These are phyloP conservation scores for Ogataea wickerhamii DNA, from an alignment of 805 yeast species.

Conservation along the genomic window DNA sequence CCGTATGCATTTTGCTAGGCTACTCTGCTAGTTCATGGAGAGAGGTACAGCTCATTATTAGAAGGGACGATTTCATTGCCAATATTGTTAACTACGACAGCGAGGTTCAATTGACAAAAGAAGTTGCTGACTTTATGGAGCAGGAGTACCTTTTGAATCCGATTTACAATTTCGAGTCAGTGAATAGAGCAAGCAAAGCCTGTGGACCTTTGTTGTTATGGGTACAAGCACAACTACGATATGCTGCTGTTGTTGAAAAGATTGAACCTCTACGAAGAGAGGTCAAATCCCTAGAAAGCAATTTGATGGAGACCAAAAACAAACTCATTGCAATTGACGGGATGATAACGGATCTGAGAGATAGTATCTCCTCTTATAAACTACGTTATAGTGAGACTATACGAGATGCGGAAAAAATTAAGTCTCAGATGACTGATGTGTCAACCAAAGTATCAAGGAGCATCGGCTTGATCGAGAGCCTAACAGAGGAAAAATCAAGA, in stretches of 20 bases:
- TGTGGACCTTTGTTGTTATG: conserved; percentile 89
- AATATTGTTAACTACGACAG: conserved; percentile 74
- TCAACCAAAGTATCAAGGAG: conserved; percentile 62
- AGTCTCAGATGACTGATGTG: conserved; percentile 63
- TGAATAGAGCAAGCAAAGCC: conserved; percentile 87
- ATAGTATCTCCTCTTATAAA: conserved; percentile 65
- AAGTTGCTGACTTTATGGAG: conserved; percentile 55
- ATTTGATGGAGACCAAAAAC: conserved; percentile 58
- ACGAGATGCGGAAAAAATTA: conserved; percentile 73
- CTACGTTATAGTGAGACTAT: conserved; percentile 68
- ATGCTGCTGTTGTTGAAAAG: conserved; percentile 62
- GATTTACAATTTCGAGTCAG: conserved; percentile 67
- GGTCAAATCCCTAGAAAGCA: conserved; percentile 54
- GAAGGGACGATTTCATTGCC: conserved; percentile 84
- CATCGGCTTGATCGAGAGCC: conserved; percentile 53
- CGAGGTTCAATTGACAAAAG: conserved; percentile 51
- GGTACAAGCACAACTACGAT: conserved; percentile 88
- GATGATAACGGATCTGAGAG: conserved; percentile 73
- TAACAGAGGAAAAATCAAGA: conserved; percentile 64
- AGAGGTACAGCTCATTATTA: conserved; percentile 74
- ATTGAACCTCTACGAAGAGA: conserved; percentile 74
- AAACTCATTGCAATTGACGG: conserved; percentile 73
- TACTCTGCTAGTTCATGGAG: conserved; percentile 67
- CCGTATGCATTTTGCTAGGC: conserved; percentile 82
- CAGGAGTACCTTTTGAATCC: conserved; percentile 55